Evolutionary conservation across 768 basidiomycete species (phyloP).

Genomic region (Galerina sulciceps): DNA sequence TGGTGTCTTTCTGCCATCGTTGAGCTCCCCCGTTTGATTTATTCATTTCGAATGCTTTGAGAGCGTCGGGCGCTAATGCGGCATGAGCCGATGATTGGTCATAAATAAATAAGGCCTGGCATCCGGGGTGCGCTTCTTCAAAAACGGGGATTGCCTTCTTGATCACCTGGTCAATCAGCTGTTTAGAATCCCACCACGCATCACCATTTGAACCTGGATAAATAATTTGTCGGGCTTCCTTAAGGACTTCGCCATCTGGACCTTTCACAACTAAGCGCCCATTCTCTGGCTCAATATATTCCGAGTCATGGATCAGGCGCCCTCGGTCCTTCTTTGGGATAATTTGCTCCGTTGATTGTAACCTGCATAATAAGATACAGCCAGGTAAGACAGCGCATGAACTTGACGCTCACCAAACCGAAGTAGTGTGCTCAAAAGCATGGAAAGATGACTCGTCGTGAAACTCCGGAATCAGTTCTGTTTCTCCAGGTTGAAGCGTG

Average conservation of each 20-base stretch:
- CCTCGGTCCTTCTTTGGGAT: no score
- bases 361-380: no score
- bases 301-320: no score
- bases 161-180: conserved; percentile 36
- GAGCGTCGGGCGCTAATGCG: conserved; percentile 37
- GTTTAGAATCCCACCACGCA: conserved; percentile 41
- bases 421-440: no score
- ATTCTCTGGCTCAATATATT: conserved; percentile 37
- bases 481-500: no score
- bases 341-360: conserved; percentile 5
- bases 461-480: no score
- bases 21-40: conserved; percentile 43
- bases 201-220: conserved; percentile 39
- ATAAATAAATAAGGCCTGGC: conserved; percentile 39
- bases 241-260: conserved; percentile 24
- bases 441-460: no score
- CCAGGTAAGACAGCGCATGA: no score
- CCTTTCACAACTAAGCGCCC: conserved; percentile 32
- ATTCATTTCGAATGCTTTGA: conserved; percentile 48
- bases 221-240: conserved; percentile 39
- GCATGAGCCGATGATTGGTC: conserved; percentile 48
- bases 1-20: conserved; percentile 32
- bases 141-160: conserved; percentile 36
- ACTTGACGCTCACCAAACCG: no score
- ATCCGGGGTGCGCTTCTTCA: conserved; percentile 36